These are phyloP conservation scores for Chlamydomonas sp. DNA, from an alignment of 139 green algal genomes.

Conservation along the genomic window DNA sequence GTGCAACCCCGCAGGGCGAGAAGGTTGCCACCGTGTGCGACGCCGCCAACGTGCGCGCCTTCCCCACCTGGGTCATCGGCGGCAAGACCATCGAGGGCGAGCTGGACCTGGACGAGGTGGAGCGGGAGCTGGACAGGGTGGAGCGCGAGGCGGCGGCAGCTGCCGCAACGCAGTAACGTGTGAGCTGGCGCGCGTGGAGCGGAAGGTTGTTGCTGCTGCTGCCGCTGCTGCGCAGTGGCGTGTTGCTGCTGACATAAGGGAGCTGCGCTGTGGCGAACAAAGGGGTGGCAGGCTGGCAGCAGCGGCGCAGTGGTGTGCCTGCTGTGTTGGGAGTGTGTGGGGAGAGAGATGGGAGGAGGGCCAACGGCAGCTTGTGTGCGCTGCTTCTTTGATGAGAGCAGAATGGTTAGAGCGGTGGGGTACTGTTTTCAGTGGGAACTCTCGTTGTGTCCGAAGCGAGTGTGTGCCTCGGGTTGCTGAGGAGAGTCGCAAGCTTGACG, in stretches of 20 bases:
- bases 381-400: no score
- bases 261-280: no score
- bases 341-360: no score
- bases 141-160: constrained; percentile 23
- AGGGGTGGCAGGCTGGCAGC: neutral
- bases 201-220: neutral
- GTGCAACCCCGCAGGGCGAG: constrained; percentile 58
- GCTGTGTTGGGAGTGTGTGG: no score
- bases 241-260: no score
- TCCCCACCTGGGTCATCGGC: constrained; percentile 97
- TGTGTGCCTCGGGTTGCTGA: no score
- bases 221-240: no score
- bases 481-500: no score
- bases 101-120: constrained; percentile 67
- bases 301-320: neutral
- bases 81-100: constrained; percentile 76
- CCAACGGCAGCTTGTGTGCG: no score
- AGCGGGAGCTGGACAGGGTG: constrained; percentile 43
- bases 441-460: no score
- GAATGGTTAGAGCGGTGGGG: no score
- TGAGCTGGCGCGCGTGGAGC: neutral
- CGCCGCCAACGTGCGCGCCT: constrained; percentile 85
- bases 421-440: no score
- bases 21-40: constrained; percentile 77
- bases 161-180: neutral